Evolutionary conservation across 306 rosid genomes (phyloP).

Genomic region (Geum urbanum): DNA sequence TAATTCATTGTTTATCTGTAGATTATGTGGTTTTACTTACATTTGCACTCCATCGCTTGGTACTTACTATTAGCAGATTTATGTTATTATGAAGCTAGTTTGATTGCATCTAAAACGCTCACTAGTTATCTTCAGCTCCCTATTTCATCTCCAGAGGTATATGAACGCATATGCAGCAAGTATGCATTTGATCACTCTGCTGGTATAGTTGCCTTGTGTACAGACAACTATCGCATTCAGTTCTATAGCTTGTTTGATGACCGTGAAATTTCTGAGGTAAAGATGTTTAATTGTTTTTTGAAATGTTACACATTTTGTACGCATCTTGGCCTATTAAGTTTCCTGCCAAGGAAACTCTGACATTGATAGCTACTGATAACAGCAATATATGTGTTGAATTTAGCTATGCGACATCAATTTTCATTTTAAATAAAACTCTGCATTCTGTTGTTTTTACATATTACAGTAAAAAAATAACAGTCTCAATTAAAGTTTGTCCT

Average conservation of each 20-base stretch:
- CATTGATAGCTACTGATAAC: not conserved
- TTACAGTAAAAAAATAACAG: not conserved
- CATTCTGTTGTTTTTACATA: not conserved
- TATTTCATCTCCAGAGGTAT: slow-evolving; percentile 47
- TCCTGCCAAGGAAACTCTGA: not conserved
- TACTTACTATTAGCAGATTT: slow-evolving; percentile 17
- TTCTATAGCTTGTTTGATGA: slow-evolving; percentile 82
- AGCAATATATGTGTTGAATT: not conserved
- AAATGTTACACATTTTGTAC: not conserved
- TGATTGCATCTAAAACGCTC: slow-evolving; percentile 12
- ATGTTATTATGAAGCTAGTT: slow-evolving; percentile 1
- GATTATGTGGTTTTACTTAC: slow-evolving; percentile 1
- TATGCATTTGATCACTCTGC: slow-evolving; percentile 61
- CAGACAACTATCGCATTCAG: slow-evolving; percentile 79
- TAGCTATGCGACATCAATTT: not conserved
- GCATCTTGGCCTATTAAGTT: not conserved
- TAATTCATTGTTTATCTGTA: not conserved
- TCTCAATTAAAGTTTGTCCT: too few relatives aligned
- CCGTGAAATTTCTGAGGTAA: slow-evolving; percentile 79
- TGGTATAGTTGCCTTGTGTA: slow-evolving; percentile 71
- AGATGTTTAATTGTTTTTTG: slow-evolving; percentile 8
- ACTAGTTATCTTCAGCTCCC: slow-evolving; percentile 53
- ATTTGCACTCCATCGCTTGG: not conserved
- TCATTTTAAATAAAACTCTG: not conserved
- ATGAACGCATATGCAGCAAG: slow-evolving; percentile 42